These are phyloP conservation scores for Coniferiporia weirii DNA, from an alignment of 1,284 basidiomycete species.

Conservation along the genomic window DNA sequence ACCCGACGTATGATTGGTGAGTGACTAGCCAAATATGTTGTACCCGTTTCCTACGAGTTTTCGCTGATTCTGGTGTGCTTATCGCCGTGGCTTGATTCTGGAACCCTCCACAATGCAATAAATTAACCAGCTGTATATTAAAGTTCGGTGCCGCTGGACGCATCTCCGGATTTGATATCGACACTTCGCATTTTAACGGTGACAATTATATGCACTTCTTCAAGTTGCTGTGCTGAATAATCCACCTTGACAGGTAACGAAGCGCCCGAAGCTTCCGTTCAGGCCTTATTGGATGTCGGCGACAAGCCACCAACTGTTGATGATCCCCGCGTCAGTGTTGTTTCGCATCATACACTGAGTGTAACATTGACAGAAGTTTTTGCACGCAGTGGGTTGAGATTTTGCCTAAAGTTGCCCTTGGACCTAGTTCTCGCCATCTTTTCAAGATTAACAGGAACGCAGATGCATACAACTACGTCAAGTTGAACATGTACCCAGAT, in stretches of 20 bases:
- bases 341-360: constrained; percentile 6
- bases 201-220: constrained; percentile 11
- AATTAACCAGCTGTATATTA: constrained; percentile 73
- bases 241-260: constrained; percentile 71
- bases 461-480: constrained; percentile 72
- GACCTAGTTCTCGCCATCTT: constrained; percentile 82
- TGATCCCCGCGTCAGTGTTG: constrained; percentile 47
- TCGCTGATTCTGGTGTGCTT: not conserved
- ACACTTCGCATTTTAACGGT: constrained; percentile 96
- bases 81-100: too few relatives aligned
- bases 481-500: constrained; percentile 94
- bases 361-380: not conserved
- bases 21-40: constrained; percentile 22
- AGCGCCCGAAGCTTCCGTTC: constrained; percentile 75
- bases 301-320: constrained; percentile 39
- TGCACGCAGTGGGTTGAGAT: constrained; percentile 71
- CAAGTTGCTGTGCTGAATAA: not conserved
- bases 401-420: constrained; percentile 68
- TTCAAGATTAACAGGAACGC: constrained; percentile 64
- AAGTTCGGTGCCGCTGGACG: constrained; percentile 78
- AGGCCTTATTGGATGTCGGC: constrained; percentile 50
- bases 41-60: not conserved
- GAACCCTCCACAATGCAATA: not conserved
- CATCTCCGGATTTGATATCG: constrained; percentile 88
- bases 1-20: constrained; percentile 86